Conservation (phyloP, 805 yeast genomes). For the Danielozyma ontarioensis region DNA sequence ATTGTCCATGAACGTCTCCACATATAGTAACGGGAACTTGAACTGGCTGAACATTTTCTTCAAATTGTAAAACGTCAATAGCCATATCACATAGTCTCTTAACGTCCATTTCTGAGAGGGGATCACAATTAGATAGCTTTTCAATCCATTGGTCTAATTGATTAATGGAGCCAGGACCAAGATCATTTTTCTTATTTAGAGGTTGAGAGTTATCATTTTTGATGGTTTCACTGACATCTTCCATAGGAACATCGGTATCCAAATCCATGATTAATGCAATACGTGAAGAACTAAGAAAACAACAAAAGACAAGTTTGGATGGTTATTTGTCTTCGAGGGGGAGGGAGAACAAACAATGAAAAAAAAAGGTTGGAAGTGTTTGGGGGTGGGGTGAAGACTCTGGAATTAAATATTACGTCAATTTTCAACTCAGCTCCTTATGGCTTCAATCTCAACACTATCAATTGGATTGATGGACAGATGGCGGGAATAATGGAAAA, state of each 20-base stretch:
- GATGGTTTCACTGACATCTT: slow-evolving; percentile 54
- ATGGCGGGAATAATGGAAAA: no score
- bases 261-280: slow-evolving; percentile 49
- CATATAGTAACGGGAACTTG: slow-evolving; percentile 94
- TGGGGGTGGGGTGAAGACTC: no score
- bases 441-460: no score
- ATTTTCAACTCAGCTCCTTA: no score
- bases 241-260: slow-evolving; percentile 82
- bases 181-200: slow-evolving; percentile 31
- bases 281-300: not conserved
- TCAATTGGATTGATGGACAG: no score
- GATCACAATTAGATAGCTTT: slow-evolving; percentile 71
- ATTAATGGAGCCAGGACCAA: slow-evolving; percentile 39
- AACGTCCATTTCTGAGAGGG: slow-evolving; percentile 75
- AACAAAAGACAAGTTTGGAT: not conserved
- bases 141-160: slow-evolving; percentile 89
- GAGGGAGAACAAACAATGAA: no score
- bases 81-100: slow-evolving; percentile 83
- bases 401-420: no score
- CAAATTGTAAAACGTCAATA: slow-evolving; percentile 82
- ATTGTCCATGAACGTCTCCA: slow-evolving; percentile 96
- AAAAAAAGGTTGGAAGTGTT: no score
- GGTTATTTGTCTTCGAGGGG: no score
- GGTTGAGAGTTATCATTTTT: slow-evolving; percentile 25
- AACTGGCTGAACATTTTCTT: slow-evolving; percentile 93